phyloP scores from a whole-genome alignment of 2,329 filamentous ascomycete genomes.

The Microcyclospora tardicrescens region DNA sequence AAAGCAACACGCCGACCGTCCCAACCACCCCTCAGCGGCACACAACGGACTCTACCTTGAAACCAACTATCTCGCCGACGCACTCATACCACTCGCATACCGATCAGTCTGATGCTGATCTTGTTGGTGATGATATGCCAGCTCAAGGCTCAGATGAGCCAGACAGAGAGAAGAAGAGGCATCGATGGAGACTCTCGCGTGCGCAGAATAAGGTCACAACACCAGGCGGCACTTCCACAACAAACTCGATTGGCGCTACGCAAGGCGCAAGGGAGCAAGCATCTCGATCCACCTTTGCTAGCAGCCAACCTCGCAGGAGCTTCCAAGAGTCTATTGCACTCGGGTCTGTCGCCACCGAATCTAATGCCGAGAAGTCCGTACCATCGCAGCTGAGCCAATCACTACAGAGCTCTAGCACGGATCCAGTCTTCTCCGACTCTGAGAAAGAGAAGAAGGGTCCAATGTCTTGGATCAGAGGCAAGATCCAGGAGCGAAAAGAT shows the following conservation, averaged over 20 bases:
- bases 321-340: conserved; percentile 18
- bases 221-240: conserved; percentile 11
- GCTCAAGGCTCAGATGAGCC: conserved; percentile 8
- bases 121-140: conserved; percentile 46
- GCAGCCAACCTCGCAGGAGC: conserved; percentile 16
- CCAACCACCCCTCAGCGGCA: conserved; percentile 66
- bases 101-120: conserved; percentile 69
- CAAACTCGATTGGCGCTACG: conserved; percentile 19
- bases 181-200: conserved; percentile 56
- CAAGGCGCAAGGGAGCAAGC: conserved; percentile 15
- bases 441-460: conserved; percentile 43
- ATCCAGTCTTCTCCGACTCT: conserved; percentile 23
- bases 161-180: conserved; percentile 56
- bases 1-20: conserved; percentile 36
- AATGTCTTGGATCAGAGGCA: conserved; percentile 53
- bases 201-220: conserved; percentile 18
- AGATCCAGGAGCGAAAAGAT: conserved; percentile 47
- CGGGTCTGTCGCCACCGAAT: conserved; percentile 10
- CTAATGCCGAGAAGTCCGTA: conserved; percentile 9
- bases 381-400: conserved; percentile 5
- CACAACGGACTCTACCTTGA: conserved; percentile 47
- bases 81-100: conserved; percentile 67
- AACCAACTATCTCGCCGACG: conserved; percentile 58
- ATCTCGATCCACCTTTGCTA: conserved; percentile 22
- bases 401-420: conserved; percentile 11